Evolutionary conservation across 768 basidiomycete species (phyloP).

Genomic region (Collybiopsis confluens): DNA sequence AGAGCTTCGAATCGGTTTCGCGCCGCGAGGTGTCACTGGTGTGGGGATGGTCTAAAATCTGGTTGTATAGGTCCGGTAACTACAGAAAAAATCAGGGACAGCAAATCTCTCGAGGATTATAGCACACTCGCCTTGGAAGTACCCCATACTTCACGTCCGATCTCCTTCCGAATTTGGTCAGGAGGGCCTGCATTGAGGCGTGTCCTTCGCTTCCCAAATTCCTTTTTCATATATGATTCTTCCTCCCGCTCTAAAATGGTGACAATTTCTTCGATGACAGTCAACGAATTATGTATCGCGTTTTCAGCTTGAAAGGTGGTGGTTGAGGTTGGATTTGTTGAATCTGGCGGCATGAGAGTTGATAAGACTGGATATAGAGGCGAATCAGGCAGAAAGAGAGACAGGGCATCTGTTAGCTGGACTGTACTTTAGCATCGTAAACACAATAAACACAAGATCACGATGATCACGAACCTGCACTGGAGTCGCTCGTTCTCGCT

Average conservation of each 20-base stretch:
- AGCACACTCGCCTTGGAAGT: constrained; percentile 48
- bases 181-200: constrained; percentile 66
- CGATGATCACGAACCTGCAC: constrained; percentile 41
- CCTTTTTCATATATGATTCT: constrained; percentile 48
- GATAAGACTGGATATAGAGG: constrained; percentile 57
- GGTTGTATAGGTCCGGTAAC: constrained; percentile 71
- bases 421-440: not conserved
- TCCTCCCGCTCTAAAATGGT: constrained; percentile 62
- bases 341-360: constrained; percentile 66
- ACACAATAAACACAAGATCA: not conserved
- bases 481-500: constrained; percentile 55
- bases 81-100: constrained; percentile 24
- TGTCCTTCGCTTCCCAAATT: constrained; percentile 74
- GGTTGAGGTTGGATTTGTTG: constrained; percentile 67
- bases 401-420: constrained; percentile 66
- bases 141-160: constrained; percentile 61
- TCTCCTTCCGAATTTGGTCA: constrained; percentile 56
- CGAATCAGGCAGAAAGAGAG: constrained; percentile 72
- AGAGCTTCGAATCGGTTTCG: constrained; percentile 68
- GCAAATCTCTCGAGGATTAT: not conserved
- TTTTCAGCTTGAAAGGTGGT: constrained; percentile 53
- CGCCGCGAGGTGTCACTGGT: constrained; percentile 81
- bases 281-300: constrained; percentile 67
- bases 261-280: constrained; percentile 69
- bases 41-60: constrained; percentile 76